These are phyloP conservation scores for Dipodascopsis uninucleata DNA, from an alignment of 805 yeast genomes.

Conservation along the genomic window DNA sequence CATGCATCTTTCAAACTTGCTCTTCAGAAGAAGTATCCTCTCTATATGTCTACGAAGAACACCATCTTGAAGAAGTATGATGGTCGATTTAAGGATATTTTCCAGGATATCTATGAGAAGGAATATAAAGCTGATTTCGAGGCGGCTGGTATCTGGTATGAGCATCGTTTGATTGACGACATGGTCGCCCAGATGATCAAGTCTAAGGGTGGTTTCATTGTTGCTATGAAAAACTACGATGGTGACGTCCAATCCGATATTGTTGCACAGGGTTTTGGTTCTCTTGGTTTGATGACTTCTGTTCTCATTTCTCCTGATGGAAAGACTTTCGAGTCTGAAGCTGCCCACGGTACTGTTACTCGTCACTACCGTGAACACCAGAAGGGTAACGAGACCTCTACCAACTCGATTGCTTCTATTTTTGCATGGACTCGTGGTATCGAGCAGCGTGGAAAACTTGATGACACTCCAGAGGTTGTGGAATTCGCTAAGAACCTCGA, in stretches of 20 bases:
- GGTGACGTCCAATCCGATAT: slow-evolving; percentile 97
- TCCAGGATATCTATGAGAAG: slow-evolving; percentile 71
- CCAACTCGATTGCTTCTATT: slow-evolving; percentile 95
- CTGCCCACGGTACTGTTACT: slow-evolving; percentile 99
- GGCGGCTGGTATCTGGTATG: slow-evolving; percentile 84
- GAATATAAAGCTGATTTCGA: slow-evolving; percentile 72
- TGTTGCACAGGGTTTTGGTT: slow-evolving; percentile 97
- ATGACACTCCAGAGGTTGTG: slow-evolving; percentile 78
- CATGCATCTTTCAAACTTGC: slow-evolving; percentile 88
- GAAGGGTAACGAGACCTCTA: slow-evolving; percentile 94
- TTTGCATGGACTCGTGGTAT: slow-evolving; percentile 97
- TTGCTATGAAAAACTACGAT: slow-evolving; percentile 96
- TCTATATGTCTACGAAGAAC: slow-evolving; percentile 88
- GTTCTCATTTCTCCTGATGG: slow-evolving; percentile 97
- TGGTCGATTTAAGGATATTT: slow-evolving; percentile 92
- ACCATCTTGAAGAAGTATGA: slow-evolving; percentile 92
- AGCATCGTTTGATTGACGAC: slow-evolving; percentile 93
- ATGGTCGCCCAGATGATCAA: slow-evolving; percentile 99
- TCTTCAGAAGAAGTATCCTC: slow-evolving; percentile 66
- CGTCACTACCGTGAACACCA: slow-evolving; percentile 96
- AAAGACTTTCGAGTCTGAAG: slow-evolving; percentile 90
- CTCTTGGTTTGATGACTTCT: slow-evolving; percentile 94
- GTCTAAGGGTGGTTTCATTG: slow-evolving; percentile 89
- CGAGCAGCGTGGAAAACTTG: slow-evolving; percentile 86
- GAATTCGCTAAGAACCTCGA: slow-evolving; percentile 76